A percentile compares a stretch with the other conserved stretches of the same genome.
phyloP scores from a whole-genome alignment of 2,329 filamentous ascomycete species.

The Pseudogymnoascus sp. region DNA sequence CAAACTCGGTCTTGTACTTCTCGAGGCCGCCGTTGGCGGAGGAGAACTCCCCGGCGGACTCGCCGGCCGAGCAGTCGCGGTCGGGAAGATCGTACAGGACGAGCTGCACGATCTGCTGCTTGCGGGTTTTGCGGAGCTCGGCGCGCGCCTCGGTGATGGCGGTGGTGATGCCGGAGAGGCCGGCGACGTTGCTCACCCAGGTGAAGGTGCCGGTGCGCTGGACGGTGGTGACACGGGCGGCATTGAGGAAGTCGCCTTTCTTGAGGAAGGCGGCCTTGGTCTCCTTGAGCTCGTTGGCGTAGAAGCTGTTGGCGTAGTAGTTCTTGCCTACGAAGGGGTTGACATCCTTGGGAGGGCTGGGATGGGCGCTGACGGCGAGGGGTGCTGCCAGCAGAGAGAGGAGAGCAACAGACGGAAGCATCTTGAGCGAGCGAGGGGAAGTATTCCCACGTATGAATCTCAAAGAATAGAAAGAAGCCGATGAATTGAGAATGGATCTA shows the following conservation, averaged over 20 bases:
- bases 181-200: conserved; percentile 35
- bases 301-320: conserved; percentile 40
- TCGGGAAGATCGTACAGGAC: conserved; percentile 41
- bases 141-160: conserved; percentile 34
- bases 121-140: conserved; percentile 29
- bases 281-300: conserved; percentile 35
- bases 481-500: conserved; percentile 5
- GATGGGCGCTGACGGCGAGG: not conserved
- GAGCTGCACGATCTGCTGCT: conserved; percentile 32
- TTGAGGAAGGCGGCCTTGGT: conserved; percentile 32
- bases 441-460: conserved; percentile 2
- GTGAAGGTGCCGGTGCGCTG: conserved; percentile 37
- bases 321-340: conserved; percentile 42
- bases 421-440: not conserved
- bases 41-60: conserved; percentile 36
- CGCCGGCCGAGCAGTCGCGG: conserved; percentile 38
- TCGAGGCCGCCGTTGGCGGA: conserved; percentile 32
- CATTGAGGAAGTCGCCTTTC: conserved; percentile 32
- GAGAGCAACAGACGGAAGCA: conserved; percentile 2
- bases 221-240: conserved; percentile 32
- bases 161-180: conserved; percentile 33
- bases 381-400: not conserved
- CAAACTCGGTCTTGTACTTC: conserved; percentile 35
- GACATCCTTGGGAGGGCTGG: conserved; percentile 16
- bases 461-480: not conserved